phyloP scores from a whole-genome alignment of 2,329 filamentous ascomycete genomes.

The Rosellinia necatrix region DNA sequence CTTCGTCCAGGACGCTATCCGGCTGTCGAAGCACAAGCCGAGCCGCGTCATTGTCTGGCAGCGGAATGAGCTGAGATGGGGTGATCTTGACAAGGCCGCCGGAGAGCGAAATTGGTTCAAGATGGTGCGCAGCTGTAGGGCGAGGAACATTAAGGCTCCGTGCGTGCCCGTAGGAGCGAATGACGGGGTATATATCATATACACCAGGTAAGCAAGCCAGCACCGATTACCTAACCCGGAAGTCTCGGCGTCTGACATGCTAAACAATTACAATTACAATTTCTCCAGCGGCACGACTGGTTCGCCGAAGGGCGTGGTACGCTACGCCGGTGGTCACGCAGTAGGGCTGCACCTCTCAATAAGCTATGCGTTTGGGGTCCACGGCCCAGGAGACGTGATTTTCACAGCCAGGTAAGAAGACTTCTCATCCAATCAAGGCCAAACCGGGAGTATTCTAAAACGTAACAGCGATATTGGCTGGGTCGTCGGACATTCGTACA shows the following conservation, averaged over 20 bases:
- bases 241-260: neutral
- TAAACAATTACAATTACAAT: neutral
- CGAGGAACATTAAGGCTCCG: conserved; percentile 68
- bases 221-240: neutral
- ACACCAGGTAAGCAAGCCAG: conserved; percentile 52
- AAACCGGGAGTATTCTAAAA: too few species aligned
- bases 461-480: conserved; percentile 75
- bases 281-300: conserved; percentile 69
- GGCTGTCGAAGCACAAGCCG: conserved; percentile 72
- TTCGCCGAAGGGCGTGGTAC: conserved; percentile 70
- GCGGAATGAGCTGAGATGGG: conserved; percentile 76
- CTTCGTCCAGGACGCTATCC: conserved; percentile 75
- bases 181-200: conserved; percentile 84
- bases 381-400: conserved; percentile 78
- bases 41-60: conserved; percentile 80
- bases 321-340: conserved; percentile 84
- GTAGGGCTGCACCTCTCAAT: conserved; percentile 84
- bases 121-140: conserved; percentile 71
- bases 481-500: conserved; percentile 87
- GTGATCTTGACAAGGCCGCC: conserved; percentile 64
- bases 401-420: conserved; percentile 52
- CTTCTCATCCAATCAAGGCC: too few species aligned
- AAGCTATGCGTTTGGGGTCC: conserved; percentile 56
- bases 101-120: conserved; percentile 82
- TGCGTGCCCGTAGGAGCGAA: conserved; percentile 79